Percentiles rank a stretch among this genome's conserved stretches.
These are phyloP conservation scores for Fusarium kyushuense DNA, from an alignment of 2,329 filamentous ascomycete species.

Conservation along the genomic window DNA sequence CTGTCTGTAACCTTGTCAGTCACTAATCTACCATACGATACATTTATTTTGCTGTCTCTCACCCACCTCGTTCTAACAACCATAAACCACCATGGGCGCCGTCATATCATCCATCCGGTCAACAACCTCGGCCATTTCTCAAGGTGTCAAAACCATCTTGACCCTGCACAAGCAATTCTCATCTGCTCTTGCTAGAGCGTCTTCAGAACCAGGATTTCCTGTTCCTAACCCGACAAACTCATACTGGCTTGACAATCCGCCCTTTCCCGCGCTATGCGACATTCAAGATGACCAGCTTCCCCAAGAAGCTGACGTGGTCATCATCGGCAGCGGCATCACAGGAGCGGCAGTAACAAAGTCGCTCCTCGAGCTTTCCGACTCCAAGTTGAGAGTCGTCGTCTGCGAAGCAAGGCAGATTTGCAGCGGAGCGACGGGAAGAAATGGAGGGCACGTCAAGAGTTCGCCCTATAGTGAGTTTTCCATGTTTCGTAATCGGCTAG, in stretches of 20 bases:
- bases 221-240: constrained; percentile 56
- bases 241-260: constrained; percentile 61
- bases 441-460: constrained; percentile 65
- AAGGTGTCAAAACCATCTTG: constrained; percentile 45
- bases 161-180: constrained; percentile 47
- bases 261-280: constrained; percentile 57
- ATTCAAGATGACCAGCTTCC: constrained; percentile 51
- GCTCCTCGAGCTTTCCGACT: constrained; percentile 45
- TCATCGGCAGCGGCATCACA: constrained; percentile 68
- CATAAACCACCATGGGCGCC: constrained; percentile 49
- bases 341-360: constrained; percentile 52
- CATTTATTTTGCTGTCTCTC: not conserved
- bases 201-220: constrained; percentile 56
- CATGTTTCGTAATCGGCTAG: constrained; percentile 48
- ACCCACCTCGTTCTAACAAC: not conserved
- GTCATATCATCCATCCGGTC: constrained; percentile 49
- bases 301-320: constrained; percentile 59
- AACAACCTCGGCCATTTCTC: constrained; percentile 39
- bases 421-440: constrained; percentile 66
- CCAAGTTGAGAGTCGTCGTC: constrained; percentile 54
- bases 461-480: constrained; percentile 58
- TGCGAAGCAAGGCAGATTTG: constrained; percentile 64
- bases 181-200: constrained; percentile 49
- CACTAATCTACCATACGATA: not conserved
- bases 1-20: not conserved